Conservation (phyloP, 805 yeast species). For the Ogataea degrootiae region DNA sequence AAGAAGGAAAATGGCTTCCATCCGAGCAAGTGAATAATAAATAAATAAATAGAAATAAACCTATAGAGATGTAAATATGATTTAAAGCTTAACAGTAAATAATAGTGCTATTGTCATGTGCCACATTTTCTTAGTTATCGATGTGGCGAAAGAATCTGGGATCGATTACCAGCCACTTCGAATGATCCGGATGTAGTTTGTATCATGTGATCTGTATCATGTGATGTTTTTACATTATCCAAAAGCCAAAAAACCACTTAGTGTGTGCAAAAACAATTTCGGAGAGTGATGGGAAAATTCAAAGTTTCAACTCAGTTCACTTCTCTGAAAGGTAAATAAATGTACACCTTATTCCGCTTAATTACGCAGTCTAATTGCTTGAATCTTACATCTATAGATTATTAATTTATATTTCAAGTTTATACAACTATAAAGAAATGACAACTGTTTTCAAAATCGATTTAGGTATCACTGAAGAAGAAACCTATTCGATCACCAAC, state of each 20-base stretch:
- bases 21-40: too few relatives aligned
- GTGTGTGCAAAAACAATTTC: background rate
- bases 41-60: background rate
- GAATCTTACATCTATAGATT: background rate
- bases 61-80: background rate
- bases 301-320: too few relatives aligned
- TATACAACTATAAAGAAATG: conserved; percentile 15
- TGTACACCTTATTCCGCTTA: background rate
- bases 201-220: background rate
- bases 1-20: too few relatives aligned
- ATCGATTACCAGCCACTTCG: too few relatives aligned
- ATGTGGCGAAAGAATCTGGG: too few relatives aligned
- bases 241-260: background rate
- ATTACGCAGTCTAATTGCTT: background rate
- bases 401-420: background rate
- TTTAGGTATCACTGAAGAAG: conserved; percentile 39
- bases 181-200: too few relatives aligned
- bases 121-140: background rate
- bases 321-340: background rate
- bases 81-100: background rate
- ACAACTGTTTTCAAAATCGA: conserved; percentile 31
- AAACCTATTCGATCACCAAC: conserved; percentile 61
- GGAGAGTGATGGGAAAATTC: background rate
- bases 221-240: background rate
- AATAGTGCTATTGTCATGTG: background rate